Conservation (phyloP, 2,329 filamentous ascomycete genomes). For the Chrysosporium queenslandicum region DNA sequence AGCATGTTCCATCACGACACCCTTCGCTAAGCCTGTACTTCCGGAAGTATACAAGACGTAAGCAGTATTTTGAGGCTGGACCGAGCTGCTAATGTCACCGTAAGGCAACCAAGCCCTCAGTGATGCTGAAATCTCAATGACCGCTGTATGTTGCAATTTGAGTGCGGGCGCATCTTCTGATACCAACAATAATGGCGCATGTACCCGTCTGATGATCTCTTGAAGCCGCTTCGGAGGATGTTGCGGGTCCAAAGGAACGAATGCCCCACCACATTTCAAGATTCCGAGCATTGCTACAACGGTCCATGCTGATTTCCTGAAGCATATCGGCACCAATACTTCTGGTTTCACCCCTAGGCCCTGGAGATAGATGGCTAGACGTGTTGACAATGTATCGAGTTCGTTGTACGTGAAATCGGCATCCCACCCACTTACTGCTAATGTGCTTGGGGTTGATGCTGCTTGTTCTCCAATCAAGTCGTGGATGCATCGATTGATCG, state of each 20-base stretch:
- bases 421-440: conserved; percentile 21
- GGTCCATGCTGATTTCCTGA: conserved; percentile 17
- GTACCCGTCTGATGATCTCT: neutral
- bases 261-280: conserved; percentile 17
- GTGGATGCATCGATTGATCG: conserved; percentile 29
- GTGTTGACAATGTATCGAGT: conserved; percentile 31
- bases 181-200: neutral
- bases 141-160: neutral
- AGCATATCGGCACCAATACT: conserved; percentile 14
- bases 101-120: neutral
- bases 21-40: conserved; percentile 26
- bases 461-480: neutral
- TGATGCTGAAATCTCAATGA: neutral
- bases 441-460: neutral
- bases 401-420: conserved; percentile 29
- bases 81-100: neutral
- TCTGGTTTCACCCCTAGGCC: conserved; percentile 10
- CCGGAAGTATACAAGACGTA: conserved; percentile 32
- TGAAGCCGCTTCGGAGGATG: conserved; percentile 17
- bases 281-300: conserved; percentile 15
- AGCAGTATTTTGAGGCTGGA: conserved; percentile 39
- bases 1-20: conserved; percentile 31
- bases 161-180: neutral
- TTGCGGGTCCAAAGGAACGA: conserved; percentile 15
- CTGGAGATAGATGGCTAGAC: conserved; percentile 11